A percentile compares a stretch with the other conserved stretches of the same genome.
Conservation (phyloP, 2,329 filamentous ascomycete species). For the Fusarium sp. region DNA sequence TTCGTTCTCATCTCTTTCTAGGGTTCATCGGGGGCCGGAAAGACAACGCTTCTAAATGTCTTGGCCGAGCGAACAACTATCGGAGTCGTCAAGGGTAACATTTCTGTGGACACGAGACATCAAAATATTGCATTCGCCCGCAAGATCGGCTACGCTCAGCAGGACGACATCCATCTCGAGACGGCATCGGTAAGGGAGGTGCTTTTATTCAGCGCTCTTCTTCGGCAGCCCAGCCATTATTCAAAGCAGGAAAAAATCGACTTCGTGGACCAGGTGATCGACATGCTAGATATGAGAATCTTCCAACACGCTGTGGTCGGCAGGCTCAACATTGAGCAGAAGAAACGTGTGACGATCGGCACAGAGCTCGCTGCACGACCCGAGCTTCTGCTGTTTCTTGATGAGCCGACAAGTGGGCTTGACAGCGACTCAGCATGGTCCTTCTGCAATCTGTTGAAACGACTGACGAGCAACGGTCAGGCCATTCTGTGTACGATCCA, state of each 20-base stretch:
- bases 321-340: constrained; percentile 62
- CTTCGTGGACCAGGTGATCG: constrained; percentile 67
- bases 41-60: not conserved
- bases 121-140: not conserved
- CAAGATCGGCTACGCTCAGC: not conserved
- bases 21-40: not conserved
- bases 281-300: constrained; percentile 67
- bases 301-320: constrained; percentile 68
- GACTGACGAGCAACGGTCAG: constrained; percentile 67
- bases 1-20: not conserved
- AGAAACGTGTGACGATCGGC: constrained; percentile 66
- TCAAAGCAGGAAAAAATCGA: constrained; percentile 63
- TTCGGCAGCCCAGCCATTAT: constrained; percentile 58
- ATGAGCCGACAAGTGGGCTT: constrained; percentile 64
- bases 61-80: not conserved
- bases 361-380: constrained; percentile 60
- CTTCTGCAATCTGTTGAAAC: constrained; percentile 78
- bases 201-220: constrained; percentile 57
- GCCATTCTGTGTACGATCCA: constrained; percentile 67
- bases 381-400: constrained; percentile 65
- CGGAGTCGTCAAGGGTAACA: not conserved
- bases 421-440: constrained; percentile 76
- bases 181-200: constrained; percentile 57
- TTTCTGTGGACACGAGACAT: not conserved
- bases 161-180: not conserved